Evolutionary conservation across 2,329 filamentous ascomycete genomes (phyloP).

Genomic region (Clarireedia homoeocarpa): DNA sequence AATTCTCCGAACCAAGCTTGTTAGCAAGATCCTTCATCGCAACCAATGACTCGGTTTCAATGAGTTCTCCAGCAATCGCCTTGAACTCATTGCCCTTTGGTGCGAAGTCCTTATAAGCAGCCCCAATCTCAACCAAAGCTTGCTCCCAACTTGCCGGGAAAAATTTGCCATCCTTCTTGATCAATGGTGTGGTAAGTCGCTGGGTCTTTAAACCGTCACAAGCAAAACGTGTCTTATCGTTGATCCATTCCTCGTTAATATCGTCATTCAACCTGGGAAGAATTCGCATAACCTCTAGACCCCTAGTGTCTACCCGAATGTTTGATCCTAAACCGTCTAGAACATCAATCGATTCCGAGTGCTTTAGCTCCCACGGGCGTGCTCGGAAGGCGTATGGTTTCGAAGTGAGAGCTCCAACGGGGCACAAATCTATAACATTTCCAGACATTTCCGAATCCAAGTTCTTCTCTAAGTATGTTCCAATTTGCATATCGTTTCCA

Average conservation of each 20-base stretch:
- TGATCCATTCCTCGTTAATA: conserved; percentile 99
- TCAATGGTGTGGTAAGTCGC: conserved; percentile 83
- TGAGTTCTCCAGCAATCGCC: conserved; percentile 81
- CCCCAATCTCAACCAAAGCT: conserved; percentile 77
- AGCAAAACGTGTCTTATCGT: conserved; percentile 95
- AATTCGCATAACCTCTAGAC: conserved; percentile 92
- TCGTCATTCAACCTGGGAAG: conserved; percentile 92
- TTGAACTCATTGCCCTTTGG: conserved; percentile 94
- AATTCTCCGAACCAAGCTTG: conserved; percentile 91
- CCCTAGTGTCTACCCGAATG: conserved; percentile 87
- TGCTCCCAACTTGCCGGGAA: conserved; percentile 93
- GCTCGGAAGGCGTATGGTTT: conserved; percentile 98
- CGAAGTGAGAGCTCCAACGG: conserved; percentile 89
- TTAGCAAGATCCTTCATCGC: conserved; percentile 97
- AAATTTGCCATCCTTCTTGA: conserved; percentile 85
- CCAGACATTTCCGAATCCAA: conserved; percentile 91
- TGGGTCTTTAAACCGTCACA: conserved; percentile 96
- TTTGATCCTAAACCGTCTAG: conserved; percentile 89
- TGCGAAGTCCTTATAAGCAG: conserved; percentile 69
- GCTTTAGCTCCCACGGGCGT: conserved; percentile 93
- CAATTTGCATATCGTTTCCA: conserved; percentile 96
- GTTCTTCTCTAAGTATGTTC: conserved; percentile 92
- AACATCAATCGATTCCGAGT: conserved; percentile 92
- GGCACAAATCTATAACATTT: conserved; percentile 97
- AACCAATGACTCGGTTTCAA: conserved; percentile 87